Evolutionary conservation across 805 yeast species (phyloP).

Genomic region (Yamadazyma scolyti): DNA sequence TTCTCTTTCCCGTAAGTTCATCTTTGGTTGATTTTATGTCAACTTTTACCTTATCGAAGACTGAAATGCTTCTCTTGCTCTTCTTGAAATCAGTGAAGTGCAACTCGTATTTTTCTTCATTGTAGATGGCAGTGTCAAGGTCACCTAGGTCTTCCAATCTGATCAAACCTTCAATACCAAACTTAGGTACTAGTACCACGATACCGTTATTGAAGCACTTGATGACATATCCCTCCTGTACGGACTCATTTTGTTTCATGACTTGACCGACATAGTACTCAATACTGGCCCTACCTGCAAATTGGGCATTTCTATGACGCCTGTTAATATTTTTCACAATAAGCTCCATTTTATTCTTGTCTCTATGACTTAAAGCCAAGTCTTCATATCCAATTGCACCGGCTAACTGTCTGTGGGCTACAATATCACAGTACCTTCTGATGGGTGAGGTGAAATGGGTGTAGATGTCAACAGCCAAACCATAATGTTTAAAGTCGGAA

Average conservation of each 20-base stretch:
- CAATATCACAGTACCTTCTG: constrained; percentile 95
- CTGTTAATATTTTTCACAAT: constrained; percentile 86
- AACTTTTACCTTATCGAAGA: constrained; percentile 84
- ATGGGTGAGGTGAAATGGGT: constrained; percentile 99
- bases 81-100: constrained; percentile 50
- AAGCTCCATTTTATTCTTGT: constrained; percentile 83
- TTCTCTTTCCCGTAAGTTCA: constrained; percentile 87
- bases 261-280: constrained; percentile 98
- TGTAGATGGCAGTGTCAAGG: constrained; percentile 56
- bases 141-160: constrained; percentile 74
- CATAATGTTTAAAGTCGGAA: constrained; percentile 93
- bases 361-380: constrained; percentile 76
- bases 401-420: constrained; percentile 95
- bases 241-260: constrained; percentile 76
- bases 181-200: constrained; percentile 90
- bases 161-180: constrained; percentile 93
- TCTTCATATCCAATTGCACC: constrained; percentile 97
- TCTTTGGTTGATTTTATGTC: constrained; percentile 79
- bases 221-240: constrained; percentile 86
- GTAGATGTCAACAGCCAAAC: constrained; percentile 94
- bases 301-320: constrained; percentile 96
- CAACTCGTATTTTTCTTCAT: constrained; percentile 75
- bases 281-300: constrained; percentile 97
- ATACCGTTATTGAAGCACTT: constrained; percentile 93
- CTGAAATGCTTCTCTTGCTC: constrained; percentile 48